These are phyloP conservation scores for Diaporthe eres DNA, from an alignment of 2,329 filamentous ascomycete genomes.

Conservation along the genomic window DNA sequence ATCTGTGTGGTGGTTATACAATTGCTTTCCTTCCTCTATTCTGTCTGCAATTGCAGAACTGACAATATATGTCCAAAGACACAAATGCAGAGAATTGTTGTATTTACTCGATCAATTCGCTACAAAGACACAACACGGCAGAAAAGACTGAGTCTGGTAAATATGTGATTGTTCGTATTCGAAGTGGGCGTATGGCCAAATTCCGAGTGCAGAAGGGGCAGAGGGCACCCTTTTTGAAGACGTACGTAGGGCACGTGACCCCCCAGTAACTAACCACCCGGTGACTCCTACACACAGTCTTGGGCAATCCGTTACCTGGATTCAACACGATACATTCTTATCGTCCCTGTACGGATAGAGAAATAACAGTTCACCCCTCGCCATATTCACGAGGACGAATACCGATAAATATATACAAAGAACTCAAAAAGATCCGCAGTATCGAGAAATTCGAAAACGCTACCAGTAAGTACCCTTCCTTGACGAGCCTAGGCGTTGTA, in stretches of 20 bases:
- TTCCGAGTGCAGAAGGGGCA: too few relatives aligned
- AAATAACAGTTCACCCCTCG: neutral
- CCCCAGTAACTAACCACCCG: too few relatives aligned
- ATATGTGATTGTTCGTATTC: too few relatives aligned
- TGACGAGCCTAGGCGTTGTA: neutral
- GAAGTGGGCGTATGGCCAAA: too few relatives aligned
- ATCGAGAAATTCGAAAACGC: neutral
- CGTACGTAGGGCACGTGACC: too few relatives aligned
- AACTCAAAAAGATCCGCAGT: neutral
- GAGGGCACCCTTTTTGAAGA: too few relatives aligned
- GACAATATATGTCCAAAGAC: neutral
- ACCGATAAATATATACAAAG: neutral
- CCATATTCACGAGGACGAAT: neutral
- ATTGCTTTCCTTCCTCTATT: neutral
- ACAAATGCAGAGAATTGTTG: too few relatives aligned
- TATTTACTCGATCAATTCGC: neutral
- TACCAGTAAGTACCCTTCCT: neutral
- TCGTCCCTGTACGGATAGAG: neutral
- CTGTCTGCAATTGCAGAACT: neutral
- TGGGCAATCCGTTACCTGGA: neutral
- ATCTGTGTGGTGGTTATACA: neutral
- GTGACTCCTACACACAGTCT: neutral
- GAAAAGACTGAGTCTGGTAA: too few relatives aligned
- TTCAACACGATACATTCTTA: neutral
- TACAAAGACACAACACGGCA: neutral